A percentile compares a stretch with the other conserved stretches of the same genome.
Conservation (phyloP, 2,329 filamentous ascomycete species). For the Lomentospora prolificans region DNA sequence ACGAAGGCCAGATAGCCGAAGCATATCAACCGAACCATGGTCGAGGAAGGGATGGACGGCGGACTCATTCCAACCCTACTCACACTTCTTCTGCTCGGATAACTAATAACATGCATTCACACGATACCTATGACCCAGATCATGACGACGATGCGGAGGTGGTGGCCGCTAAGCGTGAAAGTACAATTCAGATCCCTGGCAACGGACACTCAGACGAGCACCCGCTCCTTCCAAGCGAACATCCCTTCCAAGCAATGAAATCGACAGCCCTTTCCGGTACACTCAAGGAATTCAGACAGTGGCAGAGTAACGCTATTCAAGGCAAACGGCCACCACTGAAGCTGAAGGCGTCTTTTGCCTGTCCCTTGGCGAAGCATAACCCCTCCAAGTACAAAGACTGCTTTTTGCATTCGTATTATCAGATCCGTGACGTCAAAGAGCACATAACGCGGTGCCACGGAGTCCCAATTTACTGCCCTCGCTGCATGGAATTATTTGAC, state of each 20-base stretch:
- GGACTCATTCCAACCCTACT: background rate
- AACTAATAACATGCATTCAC: background rate
- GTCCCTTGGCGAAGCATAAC: conserved; percentile 2
- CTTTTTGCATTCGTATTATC: background rate
- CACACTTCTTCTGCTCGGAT: background rate
- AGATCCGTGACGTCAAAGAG: background rate
- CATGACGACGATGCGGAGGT: background rate
- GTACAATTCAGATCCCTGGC: too few relatives aligned
- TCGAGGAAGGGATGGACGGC: background rate
- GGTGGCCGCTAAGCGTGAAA: too few relatives aligned
- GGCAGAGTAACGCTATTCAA: background rate
- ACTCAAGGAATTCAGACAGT: conserved; percentile 2
- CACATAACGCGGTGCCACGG: conserved; percentile 1
- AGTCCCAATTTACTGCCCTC: conserved; percentile 7
- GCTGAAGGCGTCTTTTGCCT: background rate
- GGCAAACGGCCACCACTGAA: background rate
- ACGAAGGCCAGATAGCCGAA: background rate
- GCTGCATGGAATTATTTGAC: conserved; percentile 7
- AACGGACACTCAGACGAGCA: too few relatives aligned
- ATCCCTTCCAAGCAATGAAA: conserved; percentile 6
- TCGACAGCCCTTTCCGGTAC: background rate
- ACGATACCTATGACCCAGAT: background rate
- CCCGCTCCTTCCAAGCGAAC: background rate
- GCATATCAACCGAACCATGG: background rate
- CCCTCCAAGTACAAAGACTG: conserved; percentile 4